phyloP scores from a whole-genome alignment of 371 early-diverging fungal species.

The Apophysomyces variabilis region DNA sequence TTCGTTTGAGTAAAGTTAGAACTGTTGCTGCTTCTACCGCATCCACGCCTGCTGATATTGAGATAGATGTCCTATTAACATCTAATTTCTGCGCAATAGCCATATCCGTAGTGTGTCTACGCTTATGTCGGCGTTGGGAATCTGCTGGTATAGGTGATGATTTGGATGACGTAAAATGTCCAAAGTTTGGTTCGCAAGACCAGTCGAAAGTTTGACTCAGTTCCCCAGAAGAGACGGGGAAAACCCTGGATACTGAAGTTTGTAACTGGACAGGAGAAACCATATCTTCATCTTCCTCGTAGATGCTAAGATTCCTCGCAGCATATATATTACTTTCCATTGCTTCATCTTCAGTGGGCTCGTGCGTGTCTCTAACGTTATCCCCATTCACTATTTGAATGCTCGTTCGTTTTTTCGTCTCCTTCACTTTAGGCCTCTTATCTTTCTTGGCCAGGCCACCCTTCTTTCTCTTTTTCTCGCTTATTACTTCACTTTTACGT shows the following conservation, averaged over 20 bases:
- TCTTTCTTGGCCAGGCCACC: slow-evolving; percentile 23
- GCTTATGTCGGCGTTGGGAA: slow-evolving; percentile 12
- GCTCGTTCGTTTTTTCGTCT: slow-evolving; percentile 16
- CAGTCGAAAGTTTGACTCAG: slow-evolving; percentile 22
- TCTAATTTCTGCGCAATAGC: slow-evolving; percentile 22
- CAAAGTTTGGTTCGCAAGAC: slow-evolving; percentile 26
- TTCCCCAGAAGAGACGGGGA: not conserved
- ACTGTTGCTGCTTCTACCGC: slow-evolving; percentile 53
- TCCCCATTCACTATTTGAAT: slow-evolving; percentile 13
- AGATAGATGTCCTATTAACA: slow-evolving; percentile 8
- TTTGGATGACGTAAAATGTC: slow-evolving; percentile 14
- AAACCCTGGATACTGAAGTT: not conserved
- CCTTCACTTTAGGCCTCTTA: slow-evolving; percentile 19
- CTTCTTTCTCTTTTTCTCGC: slow-evolving; percentile 23
- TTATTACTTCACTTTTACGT: slow-evolving; percentile 6
- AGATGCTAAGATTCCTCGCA: slow-evolving; percentile 14
- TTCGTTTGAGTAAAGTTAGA: slow-evolving; percentile 45
- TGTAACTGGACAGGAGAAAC: slow-evolving; percentile 11
- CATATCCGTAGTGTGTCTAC: slow-evolving; percentile 19
- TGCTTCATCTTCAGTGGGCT: slow-evolving; percentile 17
- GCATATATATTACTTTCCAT: slow-evolving; percentile 18
- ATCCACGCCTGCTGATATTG: slow-evolving; percentile 35
- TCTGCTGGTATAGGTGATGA: slow-evolving; percentile 14
- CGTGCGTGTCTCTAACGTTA: not conserved
- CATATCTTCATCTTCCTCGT: slow-evolving; percentile 20